phyloP scores from a whole-genome alignment of 202 grass and related monocot genomes.

The Setaria viridis region DNA sequence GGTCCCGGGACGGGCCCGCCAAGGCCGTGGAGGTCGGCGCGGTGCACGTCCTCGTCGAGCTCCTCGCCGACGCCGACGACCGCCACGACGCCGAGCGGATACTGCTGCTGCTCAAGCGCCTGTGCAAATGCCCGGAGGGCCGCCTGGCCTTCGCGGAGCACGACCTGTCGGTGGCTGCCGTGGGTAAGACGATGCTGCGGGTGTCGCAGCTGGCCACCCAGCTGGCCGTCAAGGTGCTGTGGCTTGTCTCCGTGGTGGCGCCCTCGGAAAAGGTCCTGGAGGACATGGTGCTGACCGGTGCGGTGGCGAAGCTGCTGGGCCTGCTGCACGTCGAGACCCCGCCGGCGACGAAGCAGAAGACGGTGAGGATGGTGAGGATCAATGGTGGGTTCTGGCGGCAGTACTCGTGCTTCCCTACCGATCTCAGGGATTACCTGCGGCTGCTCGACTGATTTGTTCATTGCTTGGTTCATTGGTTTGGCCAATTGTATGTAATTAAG shows the following conservation, averaged over 20 bases:
- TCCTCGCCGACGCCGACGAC: slow-evolving; percentile 63
- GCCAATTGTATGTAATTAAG: neutral
- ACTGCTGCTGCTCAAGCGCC: slow-evolving; percentile 76
- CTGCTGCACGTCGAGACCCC: slow-evolving; percentile 64
- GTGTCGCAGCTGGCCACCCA: slow-evolving; percentile 74
- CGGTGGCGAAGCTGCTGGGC: slow-evolving; percentile 72
- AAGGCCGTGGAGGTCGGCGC: slow-evolving; percentile 78
- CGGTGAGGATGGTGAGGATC: slow-evolving; percentile 64
- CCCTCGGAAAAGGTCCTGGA: slow-evolving; percentile 74
- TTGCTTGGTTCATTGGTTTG: neutral
- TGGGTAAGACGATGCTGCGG: slow-evolving; percentile 74
- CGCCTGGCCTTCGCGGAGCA: slow-evolving; percentile 74
- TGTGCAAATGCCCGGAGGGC: slow-evolving; percentile 82
- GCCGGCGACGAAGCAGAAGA: slow-evolving; percentile 77
- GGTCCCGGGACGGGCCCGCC: slow-evolving; percentile 41
- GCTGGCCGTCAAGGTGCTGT: slow-evolving; percentile 77
- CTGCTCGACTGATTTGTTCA: slow-evolving; percentile 52
- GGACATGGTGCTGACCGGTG: slow-evolving; percentile 78
- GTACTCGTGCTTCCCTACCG: slow-evolving; percentile 74
- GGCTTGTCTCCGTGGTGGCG: slow-evolving; percentile 60
- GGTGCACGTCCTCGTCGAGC: slow-evolving; percentile 72
- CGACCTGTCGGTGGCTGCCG: slow-evolving; percentile 58
- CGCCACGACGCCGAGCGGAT: slow-evolving; percentile 61
- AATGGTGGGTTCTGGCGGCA: slow-evolving; percentile 70
- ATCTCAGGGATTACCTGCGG: slow-evolving; percentile 58